Evolutionary conservation across 768 basidiomycete species (phyloP), one percentile per base, ranked within the genome.

Genomic region (Lentinula sp.): DNA sequence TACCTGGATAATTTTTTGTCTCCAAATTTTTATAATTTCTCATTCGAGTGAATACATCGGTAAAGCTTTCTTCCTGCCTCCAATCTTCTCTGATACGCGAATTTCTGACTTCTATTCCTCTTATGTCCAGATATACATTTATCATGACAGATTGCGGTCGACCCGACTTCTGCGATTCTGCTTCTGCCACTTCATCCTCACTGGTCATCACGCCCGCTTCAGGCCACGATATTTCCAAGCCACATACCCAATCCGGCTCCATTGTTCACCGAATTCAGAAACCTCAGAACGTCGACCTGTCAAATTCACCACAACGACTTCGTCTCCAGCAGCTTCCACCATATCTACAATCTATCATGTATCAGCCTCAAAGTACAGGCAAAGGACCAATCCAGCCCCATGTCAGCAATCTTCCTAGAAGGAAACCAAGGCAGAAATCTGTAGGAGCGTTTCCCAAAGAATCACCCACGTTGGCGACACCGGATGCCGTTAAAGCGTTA

Each of bases 301-400:
- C 18, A 16, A 35, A 33, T 39, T 33, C 55, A 18, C 55, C 35
- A 57, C 36, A 36, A 18, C 18, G 9, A 57, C 55, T 23, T 18
- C 37, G 32, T 16, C 55, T 57, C 1, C 55, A 43, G 37, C 18
- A 41, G 6, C 35, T 28, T 23, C 55, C 42, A 2, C 41, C 39
- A 2, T 20, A 20, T 33, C 10, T 57, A 16, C 42, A 28, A 42
- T 16, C 42, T n/a, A 45, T 5, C 37, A 57, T 57, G 55, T 58
- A 36, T 36, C 53, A 37, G 10, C 6, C 23, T 32, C 42, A 23
- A 13, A 39, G 32, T 9, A 49, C 23, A 28, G 42, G 42, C 37
- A 58, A 58, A 48, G 57, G 57, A 15, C 45, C 57, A 9, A 58
- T 58, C 6, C 57, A 58, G 45, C 57, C 57, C 35, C 57, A 58